Conservation (phyloP, 2,329 filamentous ascomycete species). For the Byssoonygena ceratinophila region DNA sequence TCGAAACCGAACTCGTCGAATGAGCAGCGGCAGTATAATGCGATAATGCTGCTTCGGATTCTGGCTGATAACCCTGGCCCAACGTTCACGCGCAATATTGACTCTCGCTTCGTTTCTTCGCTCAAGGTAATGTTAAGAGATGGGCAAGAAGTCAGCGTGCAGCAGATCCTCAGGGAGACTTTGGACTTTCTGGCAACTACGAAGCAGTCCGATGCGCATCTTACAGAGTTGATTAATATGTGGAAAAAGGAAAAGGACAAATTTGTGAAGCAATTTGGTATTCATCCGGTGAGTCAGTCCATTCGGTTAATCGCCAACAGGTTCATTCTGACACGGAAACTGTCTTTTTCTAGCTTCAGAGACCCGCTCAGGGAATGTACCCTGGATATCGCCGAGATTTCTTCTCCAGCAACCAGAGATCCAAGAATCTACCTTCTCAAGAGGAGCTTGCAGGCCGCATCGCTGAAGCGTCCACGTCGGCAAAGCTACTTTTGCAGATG, state of each 20-base stretch:
- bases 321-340: not conserved
- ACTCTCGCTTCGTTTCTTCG: constrained; percentile 68
- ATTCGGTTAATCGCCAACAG: not conserved
- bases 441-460: constrained; percentile 71
- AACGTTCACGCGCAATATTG: constrained; percentile 83
- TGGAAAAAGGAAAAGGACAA: constrained; percentile 79
- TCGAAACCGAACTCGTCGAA: constrained; percentile 55
- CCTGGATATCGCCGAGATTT: constrained; percentile 16
- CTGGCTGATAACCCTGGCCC: constrained; percentile 81
- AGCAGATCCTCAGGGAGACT: constrained; percentile 79
- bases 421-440: constrained; percentile 49
- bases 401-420: constrained; percentile 20
- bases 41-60: constrained; percentile 89
- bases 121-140: constrained; percentile 64
- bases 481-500: constrained; percentile 83
- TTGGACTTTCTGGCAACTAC: constrained; percentile 65
- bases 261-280: constrained; percentile 43
- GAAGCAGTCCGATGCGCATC: constrained; percentile 62
- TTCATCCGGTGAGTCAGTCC: constrained; percentile 27
- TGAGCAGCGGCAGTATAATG: constrained; percentile 81
- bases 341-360: constrained; percentile 7
- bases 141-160: constrained; percentile 62
- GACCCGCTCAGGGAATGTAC: constrained; percentile 4
- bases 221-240: constrained; percentile 65
- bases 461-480: constrained; percentile 81